Percentiles rank a stretch among this genome's conserved stretches.
These are phyloP conservation scores for Exophiala lecanii-corni DNA, from an alignment of 2,329 filamentous ascomycete genomes.

Conservation along the genomic window DNA sequence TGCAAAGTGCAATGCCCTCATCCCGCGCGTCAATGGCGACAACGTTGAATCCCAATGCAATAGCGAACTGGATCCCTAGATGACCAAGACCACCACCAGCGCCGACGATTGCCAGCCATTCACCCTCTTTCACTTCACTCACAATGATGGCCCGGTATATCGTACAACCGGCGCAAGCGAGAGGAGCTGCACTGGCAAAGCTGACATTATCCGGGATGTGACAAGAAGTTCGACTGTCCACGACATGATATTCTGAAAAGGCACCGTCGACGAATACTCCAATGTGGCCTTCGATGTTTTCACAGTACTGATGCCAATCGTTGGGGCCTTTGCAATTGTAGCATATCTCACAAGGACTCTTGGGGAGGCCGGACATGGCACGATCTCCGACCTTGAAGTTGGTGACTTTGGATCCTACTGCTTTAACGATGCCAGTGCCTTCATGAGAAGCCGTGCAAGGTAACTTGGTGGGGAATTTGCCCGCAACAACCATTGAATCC, in stretches of 20 bases:
- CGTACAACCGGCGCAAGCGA: slow-evolving; percentile 54
- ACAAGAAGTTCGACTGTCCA: slow-evolving; percentile 46
- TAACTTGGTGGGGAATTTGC: slow-evolving; percentile 45
- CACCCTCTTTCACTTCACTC: slow-evolving; percentile 33
- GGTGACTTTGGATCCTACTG: slow-evolving; percentile 39
- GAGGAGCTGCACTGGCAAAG: slow-evolving; percentile 50
- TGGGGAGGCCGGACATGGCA: slow-evolving; percentile 53
- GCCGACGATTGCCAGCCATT: slow-evolving; percentile 45
- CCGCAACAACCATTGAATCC: slow-evolving; percentile 52
- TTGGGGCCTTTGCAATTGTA: slow-evolving; percentile 47
- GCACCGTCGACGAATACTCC: slow-evolving; percentile 51
- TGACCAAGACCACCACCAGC: slow-evolving; percentile 52
- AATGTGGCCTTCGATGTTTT: slow-evolving; percentile 40
- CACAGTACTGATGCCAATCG: slow-evolving; percentile 51
- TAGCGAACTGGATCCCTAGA: slow-evolving; percentile 50
- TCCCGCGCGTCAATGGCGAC: slow-evolving; percentile 54
- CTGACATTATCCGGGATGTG: slow-evolving; percentile 46
- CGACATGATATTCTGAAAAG: slow-evolving; percentile 54
- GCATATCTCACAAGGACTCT: slow-evolving; percentile 52
- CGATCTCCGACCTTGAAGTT: slow-evolving; percentile 49
- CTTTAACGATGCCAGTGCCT: slow-evolving; percentile 52
- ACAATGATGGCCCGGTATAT: slow-evolving; percentile 46
- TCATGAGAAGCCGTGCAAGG: slow-evolving; percentile 56
- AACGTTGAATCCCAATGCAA: slow-evolving; percentile 47
- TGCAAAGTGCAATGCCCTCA: slow-evolving; percentile 47